These are phyloP conservation scores for Graphilbum fragrans DNA, from an alignment of 2,329 filamentous ascomycete genomes.

Conservation along the genomic window DNA sequence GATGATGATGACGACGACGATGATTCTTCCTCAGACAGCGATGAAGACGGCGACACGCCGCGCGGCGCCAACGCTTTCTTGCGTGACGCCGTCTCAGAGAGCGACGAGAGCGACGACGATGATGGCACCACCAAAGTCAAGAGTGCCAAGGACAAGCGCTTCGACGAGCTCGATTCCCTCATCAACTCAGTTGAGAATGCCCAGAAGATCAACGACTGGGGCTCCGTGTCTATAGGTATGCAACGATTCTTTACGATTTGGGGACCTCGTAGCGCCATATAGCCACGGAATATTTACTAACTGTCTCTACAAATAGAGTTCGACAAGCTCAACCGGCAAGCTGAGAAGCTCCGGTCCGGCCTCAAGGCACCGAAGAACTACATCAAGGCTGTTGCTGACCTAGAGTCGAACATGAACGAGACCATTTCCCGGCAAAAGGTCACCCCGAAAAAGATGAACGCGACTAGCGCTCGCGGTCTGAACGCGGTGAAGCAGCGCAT, in stretches of 20 bases:
- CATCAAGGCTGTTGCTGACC: constrained; percentile 82
- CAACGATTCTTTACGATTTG: background rate
- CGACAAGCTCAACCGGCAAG: constrained; percentile 85
- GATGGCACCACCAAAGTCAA: constrained; percentile 80
- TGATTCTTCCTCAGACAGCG: constrained; percentile 35
- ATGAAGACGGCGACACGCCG: constrained; percentile 46
- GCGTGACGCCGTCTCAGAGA: constrained; percentile 58
- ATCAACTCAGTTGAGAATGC: constrained; percentile 92
- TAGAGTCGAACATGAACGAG: constrained; percentile 92
- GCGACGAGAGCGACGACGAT: constrained; percentile 77
- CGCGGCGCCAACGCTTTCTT: constrained; percentile 76
- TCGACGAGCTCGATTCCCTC: constrained; percentile 83
- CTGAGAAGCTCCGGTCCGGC: constrained; percentile 63
- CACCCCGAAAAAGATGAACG: constrained; percentile 96
- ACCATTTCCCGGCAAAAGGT: constrained; percentile 92
- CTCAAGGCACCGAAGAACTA: constrained; percentile 81
- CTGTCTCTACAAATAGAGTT: constrained; percentile 51
- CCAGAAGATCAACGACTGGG: constrained; percentile 96
- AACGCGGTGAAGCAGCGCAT: constrained; percentile 97
- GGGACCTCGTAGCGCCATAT: too few species aligned
- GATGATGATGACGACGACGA: constrained; percentile 20
- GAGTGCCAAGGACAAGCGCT: constrained; percentile 95
- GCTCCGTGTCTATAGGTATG: constrained; percentile 77
- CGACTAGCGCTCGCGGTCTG: constrained; percentile 81
- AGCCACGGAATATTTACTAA: background rate